Evolutionary conservation across 202 grass and related monocot species (phyloP).

Genomic region (Schoenoplectus triqueter): DNA sequence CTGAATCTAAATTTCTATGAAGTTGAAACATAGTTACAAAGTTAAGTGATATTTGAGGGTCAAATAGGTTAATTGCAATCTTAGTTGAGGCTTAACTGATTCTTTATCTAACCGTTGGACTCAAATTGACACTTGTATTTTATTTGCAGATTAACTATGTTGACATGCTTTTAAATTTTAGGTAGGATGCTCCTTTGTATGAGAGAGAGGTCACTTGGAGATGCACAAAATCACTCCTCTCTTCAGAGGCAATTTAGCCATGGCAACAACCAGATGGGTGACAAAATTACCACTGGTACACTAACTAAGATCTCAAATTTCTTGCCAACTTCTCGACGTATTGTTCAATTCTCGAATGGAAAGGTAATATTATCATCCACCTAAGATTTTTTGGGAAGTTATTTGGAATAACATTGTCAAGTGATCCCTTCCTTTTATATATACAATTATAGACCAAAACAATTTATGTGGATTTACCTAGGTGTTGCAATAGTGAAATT

Average conservation of each 20-base stretch:
- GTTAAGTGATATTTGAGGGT: not conserved
- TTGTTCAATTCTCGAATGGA: conserved; percentile 99
- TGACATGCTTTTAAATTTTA: conserved; percentile 31
- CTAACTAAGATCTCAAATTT: conserved; percentile 94
- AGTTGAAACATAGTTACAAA: conserved; percentile 8
- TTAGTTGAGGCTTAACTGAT: conserved; percentile 10
- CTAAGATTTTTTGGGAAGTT: not conserved
- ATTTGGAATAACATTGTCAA: too few species aligned
- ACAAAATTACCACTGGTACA: conserved; percentile 60
- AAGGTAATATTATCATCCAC: conserved; percentile 56
- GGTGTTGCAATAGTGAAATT: not conserved
- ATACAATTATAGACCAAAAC: conserved; percentile 3
- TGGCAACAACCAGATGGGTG: conserved; percentile 71
- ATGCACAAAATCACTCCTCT: conserved; percentile 78
- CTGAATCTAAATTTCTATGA: not conserved
- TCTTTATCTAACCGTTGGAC: not conserved
- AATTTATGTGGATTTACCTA: not conserved
- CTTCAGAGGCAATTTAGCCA: conserved; percentile 98
- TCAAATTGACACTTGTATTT: not conserved
- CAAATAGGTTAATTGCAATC: conserved; percentile 11
- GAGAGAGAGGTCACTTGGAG: conserved; percentile 77
- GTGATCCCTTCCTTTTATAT: not conserved
- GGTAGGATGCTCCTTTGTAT: conserved; percentile 99
- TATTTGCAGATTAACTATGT: not conserved
- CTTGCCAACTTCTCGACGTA: conserved; percentile 94